Base-by-base conservation (phyloP, 2,329 filamentous ascomycete genomes). In the Grosmannia huntii region DNA sequence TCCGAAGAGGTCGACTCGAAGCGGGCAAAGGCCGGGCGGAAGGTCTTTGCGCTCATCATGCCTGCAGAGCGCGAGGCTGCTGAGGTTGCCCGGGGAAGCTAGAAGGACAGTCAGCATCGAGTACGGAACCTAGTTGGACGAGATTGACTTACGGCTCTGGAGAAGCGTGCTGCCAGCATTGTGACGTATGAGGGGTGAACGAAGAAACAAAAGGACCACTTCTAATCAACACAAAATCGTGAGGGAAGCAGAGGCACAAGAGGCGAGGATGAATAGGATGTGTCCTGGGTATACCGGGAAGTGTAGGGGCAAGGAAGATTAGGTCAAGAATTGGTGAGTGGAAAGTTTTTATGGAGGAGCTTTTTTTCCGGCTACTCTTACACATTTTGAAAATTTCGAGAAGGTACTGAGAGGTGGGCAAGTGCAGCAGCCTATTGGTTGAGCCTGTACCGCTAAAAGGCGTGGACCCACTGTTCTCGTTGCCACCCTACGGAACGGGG, bases 71-170 rank as follows among this genome's bases (percentile, higher is more conserved):
- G 86, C 71, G 84, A 77, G 72, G 85, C 77, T 71, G 82, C 75
- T 68, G 86, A 78, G 65, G 81, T 77, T 72, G 87, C 85, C 80
- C 90, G 84, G 70, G 90, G 89, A 75, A 95, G 82, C 87, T 91
- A 38, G 36, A 38, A 6, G 12, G 25, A 65, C 53, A 23, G 56
- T 53, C 61, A 63, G 57, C 62, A 63, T 57, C 53, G 38, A 27
- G 57, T 59, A 49, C 57, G 46, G 55, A 28, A 48, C 28, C 31
- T 41, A 50, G 28, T 28, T 28, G 28, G 11, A n/a, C 14, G 14
- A 3, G 19, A 14, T 51, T 38, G 52, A 83, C 86, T 78, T 83
- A 90, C 86, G 82, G 84, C 85, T 80, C 85, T 82, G 68, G 82
- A 81, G 68, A 89, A 76, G 73, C 84, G 83, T 68, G 85, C 82